Evolutionary conservation across 2,329 filamentous ascomycete genomes (phyloP).

Genomic region (Penicillium sp.): DNA sequence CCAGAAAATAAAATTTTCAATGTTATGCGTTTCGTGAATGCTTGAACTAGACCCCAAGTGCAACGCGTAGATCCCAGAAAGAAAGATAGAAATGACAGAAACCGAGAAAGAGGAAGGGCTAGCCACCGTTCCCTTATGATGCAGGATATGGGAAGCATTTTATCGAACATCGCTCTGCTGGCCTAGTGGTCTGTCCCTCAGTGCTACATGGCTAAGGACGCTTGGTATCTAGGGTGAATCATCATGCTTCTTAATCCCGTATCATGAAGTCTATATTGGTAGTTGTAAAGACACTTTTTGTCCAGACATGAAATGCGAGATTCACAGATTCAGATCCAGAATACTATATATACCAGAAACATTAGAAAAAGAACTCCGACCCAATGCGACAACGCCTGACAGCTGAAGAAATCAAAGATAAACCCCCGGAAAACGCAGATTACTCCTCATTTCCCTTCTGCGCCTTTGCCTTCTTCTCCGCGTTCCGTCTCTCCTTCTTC

Average conservation of each 20-base stretch:
- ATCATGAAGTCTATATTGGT: neutral
- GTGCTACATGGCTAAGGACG: too few species aligned
- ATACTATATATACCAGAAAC: slow-evolving; percentile 5
- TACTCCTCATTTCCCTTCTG: slow-evolving; percentile 30
- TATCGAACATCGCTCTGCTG: too few species aligned
- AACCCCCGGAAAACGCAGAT: slow-evolving; percentile 9
- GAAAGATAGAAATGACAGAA: too few species aligned
- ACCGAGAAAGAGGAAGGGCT: too few species aligned
- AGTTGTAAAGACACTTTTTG: slow-evolving; percentile 16
- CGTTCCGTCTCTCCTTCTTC: slow-evolving; percentile 56
- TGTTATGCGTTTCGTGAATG: neutral
- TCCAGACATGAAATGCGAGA: slow-evolving; percentile 15
- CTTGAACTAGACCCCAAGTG: neutral
- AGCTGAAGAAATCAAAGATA: slow-evolving; percentile 11
- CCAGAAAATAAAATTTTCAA: neutral
- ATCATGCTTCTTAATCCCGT: too few species aligned
- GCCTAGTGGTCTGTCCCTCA: too few species aligned
- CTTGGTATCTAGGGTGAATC: too few species aligned
- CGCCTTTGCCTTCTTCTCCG: slow-evolving; percentile 43
- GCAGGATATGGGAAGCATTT: too few species aligned
- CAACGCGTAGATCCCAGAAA: too few species aligned
- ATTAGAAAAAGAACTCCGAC: slow-evolving; percentile 20
- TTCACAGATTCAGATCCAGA: neutral
- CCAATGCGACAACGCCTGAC: slow-evolving; percentile 28
- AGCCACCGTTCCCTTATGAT: too few species aligned